Conservation (phyloP, 2,329 filamentous ascomycete species). For the Coniochaeta pulveracea region DNA sequence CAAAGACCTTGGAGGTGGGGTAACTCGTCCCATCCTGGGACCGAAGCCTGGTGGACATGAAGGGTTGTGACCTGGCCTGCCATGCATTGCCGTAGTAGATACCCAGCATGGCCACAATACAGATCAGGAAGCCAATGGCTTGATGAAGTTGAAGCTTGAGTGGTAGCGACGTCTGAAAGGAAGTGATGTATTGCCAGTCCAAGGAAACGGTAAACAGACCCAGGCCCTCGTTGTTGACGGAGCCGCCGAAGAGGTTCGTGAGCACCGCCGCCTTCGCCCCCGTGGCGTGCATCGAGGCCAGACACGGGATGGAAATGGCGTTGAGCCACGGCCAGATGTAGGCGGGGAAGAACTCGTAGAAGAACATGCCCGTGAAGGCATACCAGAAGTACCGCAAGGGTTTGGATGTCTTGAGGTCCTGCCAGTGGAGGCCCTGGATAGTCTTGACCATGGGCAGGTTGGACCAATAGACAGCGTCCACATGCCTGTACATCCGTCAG, state of each 20-base stretch:
- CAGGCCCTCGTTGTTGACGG: slow-evolving; percentile 39
- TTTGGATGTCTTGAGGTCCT: slow-evolving; percentile 35
- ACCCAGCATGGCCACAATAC: slow-evolving; percentile 35
- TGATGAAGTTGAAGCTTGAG: slow-evolving; percentile 36
- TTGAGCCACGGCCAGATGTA: slow-evolving; percentile 46
- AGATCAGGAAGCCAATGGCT: slow-evolving; percentile 32
- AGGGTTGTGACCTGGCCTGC: slow-evolving; percentile 32
- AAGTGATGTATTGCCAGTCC: slow-evolving; percentile 48
- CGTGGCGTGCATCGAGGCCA: slow-evolving; percentile 38
- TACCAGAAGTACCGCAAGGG: slow-evolving; percentile 42
- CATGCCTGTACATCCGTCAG: slow-evolving; percentile 19
- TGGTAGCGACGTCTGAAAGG: slow-evolving; percentile 38
- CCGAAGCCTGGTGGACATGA: slow-evolving; percentile 40
- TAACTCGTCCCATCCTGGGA: slow-evolving; percentile 27
- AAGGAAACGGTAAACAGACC: slow-evolving; percentile 36
- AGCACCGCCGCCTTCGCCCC: slow-evolving; percentile 29
- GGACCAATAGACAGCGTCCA: slow-evolving; percentile 45
- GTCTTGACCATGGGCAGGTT: slow-evolving; percentile 40
- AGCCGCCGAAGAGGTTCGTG: slow-evolving; percentile 38
- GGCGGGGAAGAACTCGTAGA: slow-evolving; percentile 41
- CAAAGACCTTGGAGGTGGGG: slow-evolving; percentile 26
- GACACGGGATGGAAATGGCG: slow-evolving; percentile 39
- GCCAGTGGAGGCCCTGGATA: slow-evolving; percentile 43
- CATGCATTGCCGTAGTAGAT: slow-evolving; percentile 41
- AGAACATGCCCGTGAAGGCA: slow-evolving; percentile 32